These are phyloP conservation scores for Pyrenophora seminiperda DNA, from an alignment of 2,329 filamentous ascomycete species.

Conservation along the genomic window DNA sequence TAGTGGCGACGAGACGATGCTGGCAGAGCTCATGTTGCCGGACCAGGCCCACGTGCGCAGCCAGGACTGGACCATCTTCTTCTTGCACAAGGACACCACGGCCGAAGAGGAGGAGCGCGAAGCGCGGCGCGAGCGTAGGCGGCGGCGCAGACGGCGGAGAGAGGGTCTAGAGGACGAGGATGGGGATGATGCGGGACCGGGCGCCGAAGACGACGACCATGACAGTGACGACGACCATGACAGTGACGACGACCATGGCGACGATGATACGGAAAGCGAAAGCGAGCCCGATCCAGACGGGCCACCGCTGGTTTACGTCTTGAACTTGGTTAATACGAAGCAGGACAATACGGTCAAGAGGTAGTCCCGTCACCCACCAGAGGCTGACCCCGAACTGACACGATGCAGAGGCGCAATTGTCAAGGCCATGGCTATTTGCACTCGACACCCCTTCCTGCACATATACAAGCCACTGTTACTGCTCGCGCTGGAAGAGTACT, in stretches of 20 bases:
- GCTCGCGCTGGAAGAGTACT: slow-evolving; percentile 93
- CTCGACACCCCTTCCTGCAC: slow-evolving; percentile 93
- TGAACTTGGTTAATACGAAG: slow-evolving; percentile 98
- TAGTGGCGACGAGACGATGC: slow-evolving; percentile 95
- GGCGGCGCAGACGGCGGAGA: slow-evolving; percentile 53
- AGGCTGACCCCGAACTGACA: slow-evolving; percentile 15
- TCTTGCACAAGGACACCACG: slow-evolving; percentile 91
- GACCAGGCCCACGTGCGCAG: slow-evolving; percentile 94
- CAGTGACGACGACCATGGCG: slow-evolving; percentile 46
- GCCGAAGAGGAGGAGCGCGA: slow-evolving; percentile 73
- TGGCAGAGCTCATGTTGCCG: slow-evolving; percentile 97
- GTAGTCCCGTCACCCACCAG: slow-evolving; percentile 40
- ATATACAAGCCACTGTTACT: slow-evolving; percentile 98
- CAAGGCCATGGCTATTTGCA: slow-evolving; percentile 99
- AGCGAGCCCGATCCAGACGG: slow-evolving; percentile 70
- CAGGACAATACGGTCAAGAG: slow-evolving; percentile 88
- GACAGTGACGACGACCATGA: slow-evolving; percentile 50
- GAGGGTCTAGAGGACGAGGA: slow-evolving; percentile 53
- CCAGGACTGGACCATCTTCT: slow-evolving; percentile 99
- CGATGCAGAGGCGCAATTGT: slow-evolving; percentile 79
- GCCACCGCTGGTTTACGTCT: slow-evolving; percentile 91
- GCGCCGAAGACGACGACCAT: slow-evolving; percentile 38
- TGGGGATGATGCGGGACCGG: slow-evolving; percentile 41
- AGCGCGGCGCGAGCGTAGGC: slow-evolving; percentile 63
- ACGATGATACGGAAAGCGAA: slow-evolving; percentile 58